Conservation (phyloP, 805 yeast species). For the Cyberlindnera samutprakarnensis region DNA sequence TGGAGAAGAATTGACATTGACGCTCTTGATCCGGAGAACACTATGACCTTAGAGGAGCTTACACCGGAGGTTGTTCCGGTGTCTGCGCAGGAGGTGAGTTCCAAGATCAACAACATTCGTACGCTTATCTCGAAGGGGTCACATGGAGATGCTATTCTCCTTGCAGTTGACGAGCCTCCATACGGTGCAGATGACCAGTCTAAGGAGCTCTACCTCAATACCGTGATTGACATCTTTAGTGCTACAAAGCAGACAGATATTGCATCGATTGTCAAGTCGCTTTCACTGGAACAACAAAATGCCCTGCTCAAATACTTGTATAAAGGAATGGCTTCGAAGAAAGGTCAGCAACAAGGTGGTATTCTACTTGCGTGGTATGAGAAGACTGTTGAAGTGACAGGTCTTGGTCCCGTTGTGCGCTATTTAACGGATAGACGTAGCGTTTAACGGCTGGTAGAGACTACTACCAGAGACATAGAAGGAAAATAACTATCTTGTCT, state of each 20-base stretch:
- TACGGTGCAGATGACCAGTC: constrained; percentile 63
- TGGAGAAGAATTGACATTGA: constrained; percentile 97
- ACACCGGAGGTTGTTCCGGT: constrained; percentile 39
- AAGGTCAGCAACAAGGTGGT: constrained; percentile 83
- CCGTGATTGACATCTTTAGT: constrained; percentile 66
- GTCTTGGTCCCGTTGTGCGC: constrained; percentile 84
- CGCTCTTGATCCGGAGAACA: constrained; percentile 76
- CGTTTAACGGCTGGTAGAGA: background rate
- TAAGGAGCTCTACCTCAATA: constrained; percentile 40
- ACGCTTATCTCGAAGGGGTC: constrained; percentile 64
- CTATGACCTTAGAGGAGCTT: constrained; percentile 54
- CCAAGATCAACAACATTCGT: constrained; percentile 51
- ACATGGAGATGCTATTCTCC: constrained; percentile 53
- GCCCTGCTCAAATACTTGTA: constrained; percentile 77
- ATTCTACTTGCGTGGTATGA: constrained; percentile 86
- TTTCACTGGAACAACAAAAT: constrained; percentile 63
- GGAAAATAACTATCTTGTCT: background rate
- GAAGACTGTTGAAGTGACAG: constrained; percentile 74
- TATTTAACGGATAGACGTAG: constrained; percentile 77
- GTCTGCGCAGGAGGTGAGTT: constrained; percentile 44
- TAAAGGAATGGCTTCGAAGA: constrained; percentile 71
- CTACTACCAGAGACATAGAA: background rate
- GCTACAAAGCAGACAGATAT: constrained; percentile 66
- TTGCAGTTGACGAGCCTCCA: constrained; percentile 69
- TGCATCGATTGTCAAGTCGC: constrained; percentile 45